Evolutionary conservation across 2,329 filamentous ascomycete species (phyloP), one percentile per base, ranked within the genome.

Genomic region (Phialophora chinensis): DNA sequence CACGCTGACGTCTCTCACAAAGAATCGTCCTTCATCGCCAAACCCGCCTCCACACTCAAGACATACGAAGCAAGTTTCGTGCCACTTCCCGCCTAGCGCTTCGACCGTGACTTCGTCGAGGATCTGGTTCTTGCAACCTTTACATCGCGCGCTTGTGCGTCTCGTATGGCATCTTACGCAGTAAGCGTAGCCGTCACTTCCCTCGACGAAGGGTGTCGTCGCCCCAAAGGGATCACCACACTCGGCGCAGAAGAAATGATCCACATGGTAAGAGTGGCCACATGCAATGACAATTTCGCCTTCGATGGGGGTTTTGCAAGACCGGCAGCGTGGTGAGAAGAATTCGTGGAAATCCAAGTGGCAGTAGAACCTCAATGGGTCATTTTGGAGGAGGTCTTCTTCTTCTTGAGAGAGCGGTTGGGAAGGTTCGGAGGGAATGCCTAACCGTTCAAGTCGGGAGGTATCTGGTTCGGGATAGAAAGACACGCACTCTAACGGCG

Each of bases 181-280:
- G 93, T 95, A 99, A 4, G 95, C 95, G 78, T 96, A 98, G 10
- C 94, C 94, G 72, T 98, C 94, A 27, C 33, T 61, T 79, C 97
- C 97, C 77, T 99, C 95, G 63, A 99, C 92, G 76, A 99, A 99
- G 0, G 95, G 94, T 10, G 84, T 89, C 3, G 76, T 78, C 0
- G 82, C 79, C 69, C 85, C 84, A 71, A 90, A 90, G 0, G 87
- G 87, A 80, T 99, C 94, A 72, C 95, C 95, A 77, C 95, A 99
- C 83, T 99, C 93, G 50, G 95, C 95, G 76, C 95, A 99, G 85
- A 99, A 99, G 82, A 99, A 99, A 80, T 99, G 95, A 0, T 95
- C 95, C 61, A 91, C 91, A 78, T 99, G 95, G 91, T 92, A 99
- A 79, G 97, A 93, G n/a, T 90, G 87, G 0, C 95, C 95, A 64